phyloP scores from a whole-genome alignment of 441 rosid species.

The Croton setiger region DNA sequence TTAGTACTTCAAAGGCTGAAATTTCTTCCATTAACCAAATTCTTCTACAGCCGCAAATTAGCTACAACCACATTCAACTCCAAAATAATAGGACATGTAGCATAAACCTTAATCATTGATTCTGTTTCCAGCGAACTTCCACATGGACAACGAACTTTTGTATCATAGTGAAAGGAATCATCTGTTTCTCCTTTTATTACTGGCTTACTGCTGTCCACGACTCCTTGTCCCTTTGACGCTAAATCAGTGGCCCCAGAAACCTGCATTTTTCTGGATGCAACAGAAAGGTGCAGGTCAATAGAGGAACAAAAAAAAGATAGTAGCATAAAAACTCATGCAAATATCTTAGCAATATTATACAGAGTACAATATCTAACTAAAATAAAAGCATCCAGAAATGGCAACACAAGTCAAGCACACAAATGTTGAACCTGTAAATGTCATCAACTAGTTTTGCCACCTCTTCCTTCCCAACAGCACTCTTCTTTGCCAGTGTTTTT shows the following conservation, averaged over 20 bases:
- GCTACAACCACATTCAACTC: neutral
- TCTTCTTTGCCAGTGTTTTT: conserved; percentile 70
- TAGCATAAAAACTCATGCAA: neutral
- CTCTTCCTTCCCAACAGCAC: conserved; percentile 64
- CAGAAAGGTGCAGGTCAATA: conserved; percentile 20
- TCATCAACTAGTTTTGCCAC: conserved; percentile 89
- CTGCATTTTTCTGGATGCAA: conserved; percentile 78
- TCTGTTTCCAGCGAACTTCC: conserved; percentile 72
- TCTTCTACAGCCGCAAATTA: neutral
- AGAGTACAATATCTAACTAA: neutral
- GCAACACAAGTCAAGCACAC: neutral
- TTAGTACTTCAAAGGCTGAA: neutral
- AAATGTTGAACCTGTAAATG: conserved; percentile 62
- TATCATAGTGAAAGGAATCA: conserved; percentile 45
- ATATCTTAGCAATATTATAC: neutral
- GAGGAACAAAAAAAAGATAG: conserved; percentile 8
- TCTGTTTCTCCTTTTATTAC: conserved; percentile 67
- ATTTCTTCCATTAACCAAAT: neutral
- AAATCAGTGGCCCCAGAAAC: conserved; percentile 84
- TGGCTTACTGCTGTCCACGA: conserved; percentile 58
- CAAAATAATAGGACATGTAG: neutral
- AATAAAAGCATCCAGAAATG: neutral
- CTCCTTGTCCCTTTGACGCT: conserved; percentile 78
- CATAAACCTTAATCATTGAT: conserved; percentile 69
- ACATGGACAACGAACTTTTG: conserved; percentile 90